Evolutionary conservation across 768 basidiomycete species (phyloP), one percentile per base, ranked within the genome.

Genomic region (Cystobasidiopsis lactophilus): DNA sequence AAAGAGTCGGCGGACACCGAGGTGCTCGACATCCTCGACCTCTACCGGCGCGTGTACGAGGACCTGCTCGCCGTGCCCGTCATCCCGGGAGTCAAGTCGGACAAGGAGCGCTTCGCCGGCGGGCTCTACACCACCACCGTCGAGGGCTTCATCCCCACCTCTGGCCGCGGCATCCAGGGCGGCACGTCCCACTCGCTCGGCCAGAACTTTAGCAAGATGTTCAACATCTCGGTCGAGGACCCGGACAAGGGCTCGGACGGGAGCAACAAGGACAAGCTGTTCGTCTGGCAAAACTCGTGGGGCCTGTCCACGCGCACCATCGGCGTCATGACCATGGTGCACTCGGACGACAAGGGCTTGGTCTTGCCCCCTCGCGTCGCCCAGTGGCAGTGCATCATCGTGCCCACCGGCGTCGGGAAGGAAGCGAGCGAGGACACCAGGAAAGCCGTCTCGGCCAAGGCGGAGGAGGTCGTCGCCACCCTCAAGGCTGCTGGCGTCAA

Each of bases 251-350:
- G 59, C 2, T 60, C 59, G 16, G 60, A 51, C 5, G 73, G 72
- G 1, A 73, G 74, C 21, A 72, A 75, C 61, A 71, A 72, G 51
- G 61, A 61, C 52, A 88, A 88, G 71, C 66, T 75, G 0, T 79
- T 80, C 58, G 88, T 86, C 11, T 96, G 88, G 86, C 91, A 96
- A 68, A 98, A 95, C 69, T 89, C 85, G 31, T 96, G 93, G 93
- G 93, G 93, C 63, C 70, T 96, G 50, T 85, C 82, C 44, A 96
- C 91, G n/a, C 74, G 93, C 53, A 76, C 83, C 26, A 85, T 98
- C 61, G 93, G 93, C 63, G 84, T 95, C 52, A 95, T 95, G 91
- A 88, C 93, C 60, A 98, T 98, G 93, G 78, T 85, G 4, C 91
- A 98, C 64, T 89, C 91, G 31, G 93, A 98, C 66, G 86, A 98